A percentile compares a stretch with the other conserved stretches of the same genome.
phyloP scores from a whole-genome alignment of 768 basidiomycete genomes.

The Mycena haematopus region DNA sequence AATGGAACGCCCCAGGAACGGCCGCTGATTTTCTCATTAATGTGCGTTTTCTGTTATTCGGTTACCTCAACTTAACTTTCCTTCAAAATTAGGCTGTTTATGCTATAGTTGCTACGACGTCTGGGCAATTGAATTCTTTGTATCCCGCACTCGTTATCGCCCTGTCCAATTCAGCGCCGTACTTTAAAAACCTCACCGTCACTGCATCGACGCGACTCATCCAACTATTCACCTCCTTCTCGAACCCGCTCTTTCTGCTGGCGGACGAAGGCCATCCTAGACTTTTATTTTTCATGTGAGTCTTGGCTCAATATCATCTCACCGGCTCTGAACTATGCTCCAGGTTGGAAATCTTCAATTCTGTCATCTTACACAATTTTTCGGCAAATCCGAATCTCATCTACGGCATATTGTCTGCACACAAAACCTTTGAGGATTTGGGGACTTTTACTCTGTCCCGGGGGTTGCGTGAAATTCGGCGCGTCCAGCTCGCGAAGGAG shows the following conservation, averaged over 20 bases:
- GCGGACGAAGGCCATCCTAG: slow-evolving; percentile 96
- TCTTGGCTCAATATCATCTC: slow-evolving; percentile 10
- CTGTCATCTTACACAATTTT: slow-evolving; percentile 78
- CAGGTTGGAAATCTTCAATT: slow-evolving; percentile 92
- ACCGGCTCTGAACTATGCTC: background rate
- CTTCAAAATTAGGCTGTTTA: slow-evolving; percentile 84
- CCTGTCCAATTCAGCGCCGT: slow-evolving; percentile 87
- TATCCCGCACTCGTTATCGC: slow-evolving; percentile 95
- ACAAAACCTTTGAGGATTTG: slow-evolving; percentile 86
- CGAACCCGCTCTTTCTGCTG: slow-evolving; percentile 86
- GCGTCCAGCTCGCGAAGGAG: slow-evolving; percentile 74
- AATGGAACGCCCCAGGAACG: slow-evolving; percentile 76
- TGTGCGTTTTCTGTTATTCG: slow-evolving; percentile 47
- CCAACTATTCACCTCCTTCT: slow-evolving; percentile 91
- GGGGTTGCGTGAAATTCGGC: slow-evolving; percentile 86
- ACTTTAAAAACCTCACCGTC: slow-evolving; percentile 81
- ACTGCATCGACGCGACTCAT: slow-evolving; percentile 83
- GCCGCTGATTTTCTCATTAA: slow-evolving; percentile 89
- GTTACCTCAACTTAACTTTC: background rate
- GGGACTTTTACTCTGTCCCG: slow-evolving; percentile 89
- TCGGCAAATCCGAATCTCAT: slow-evolving; percentile 87
- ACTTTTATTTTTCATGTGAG: slow-evolving; percentile 88
- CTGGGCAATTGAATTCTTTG: slow-evolving; percentile 78
- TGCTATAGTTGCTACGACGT: slow-evolving; percentile 87
- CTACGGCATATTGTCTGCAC: slow-evolving; percentile 84